A percentile compares a stretch with the other conserved stretches of the same genome.
Evolutionary conservation across 139 green algal genomes (phyloP).

Genomic region (Coelastrella sp.): DNA sequence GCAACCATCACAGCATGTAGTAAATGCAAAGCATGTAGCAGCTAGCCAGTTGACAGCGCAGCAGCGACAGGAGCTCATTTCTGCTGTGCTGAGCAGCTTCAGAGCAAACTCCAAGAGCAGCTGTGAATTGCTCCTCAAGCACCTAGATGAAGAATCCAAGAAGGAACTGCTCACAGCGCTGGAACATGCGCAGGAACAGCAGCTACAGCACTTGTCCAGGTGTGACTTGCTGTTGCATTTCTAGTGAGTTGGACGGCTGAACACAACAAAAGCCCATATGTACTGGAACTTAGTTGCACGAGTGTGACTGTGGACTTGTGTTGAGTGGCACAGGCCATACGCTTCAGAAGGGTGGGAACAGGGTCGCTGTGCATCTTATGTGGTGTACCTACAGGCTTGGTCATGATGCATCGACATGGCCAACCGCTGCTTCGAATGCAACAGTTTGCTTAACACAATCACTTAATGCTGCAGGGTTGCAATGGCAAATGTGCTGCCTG

Average conservation of each 20-base stretch:
- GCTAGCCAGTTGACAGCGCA: background rate
- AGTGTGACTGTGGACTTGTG: too few relatives aligned
- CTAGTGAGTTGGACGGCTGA: too few relatives aligned
- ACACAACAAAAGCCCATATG: too few relatives aligned
- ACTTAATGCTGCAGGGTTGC: background rate
- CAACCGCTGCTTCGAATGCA: background rate
- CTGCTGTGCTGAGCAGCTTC: background rate
- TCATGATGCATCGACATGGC: background rate
- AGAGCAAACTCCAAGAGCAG: background rate
- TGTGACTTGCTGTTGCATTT: background rate
- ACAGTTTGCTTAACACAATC: background rate
- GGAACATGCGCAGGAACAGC: constrained; percentile 15
- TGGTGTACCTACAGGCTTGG: background rate
- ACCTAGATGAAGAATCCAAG: constrained; percentile 2
- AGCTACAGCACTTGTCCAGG: background rate
- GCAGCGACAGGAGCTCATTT: constrained; percentile 23
- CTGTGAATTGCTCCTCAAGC: constrained; percentile 4
- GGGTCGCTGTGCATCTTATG: too few relatives aligned
- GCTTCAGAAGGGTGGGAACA: too few relatives aligned
- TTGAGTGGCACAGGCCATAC: too few relatives aligned
- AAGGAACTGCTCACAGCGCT: constrained; percentile 30
- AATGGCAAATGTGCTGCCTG: background rate
- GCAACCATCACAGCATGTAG: background rate
- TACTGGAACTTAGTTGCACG: too few relatives aligned
- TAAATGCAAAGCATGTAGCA: background rate